These are phyloP conservation scores for Boletus fagicola DNA, from an alignment of 768 basidiomycete genomes.

Conservation along the genomic window DNA sequence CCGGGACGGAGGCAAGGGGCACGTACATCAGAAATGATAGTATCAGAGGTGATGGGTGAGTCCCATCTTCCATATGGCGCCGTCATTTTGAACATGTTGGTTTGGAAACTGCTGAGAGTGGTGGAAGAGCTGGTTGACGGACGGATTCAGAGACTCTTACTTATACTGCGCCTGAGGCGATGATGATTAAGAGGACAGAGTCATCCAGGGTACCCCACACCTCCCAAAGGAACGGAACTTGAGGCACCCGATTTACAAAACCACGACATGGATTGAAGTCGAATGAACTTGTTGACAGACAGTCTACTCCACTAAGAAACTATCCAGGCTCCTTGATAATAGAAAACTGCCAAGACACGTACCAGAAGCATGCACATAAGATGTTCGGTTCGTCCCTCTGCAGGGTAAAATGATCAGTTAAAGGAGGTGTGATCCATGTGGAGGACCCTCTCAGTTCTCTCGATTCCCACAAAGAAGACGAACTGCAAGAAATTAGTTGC, in stretches of 20 bases:
- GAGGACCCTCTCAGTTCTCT: no score
- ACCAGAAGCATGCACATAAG: not conserved
- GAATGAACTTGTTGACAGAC: no score
- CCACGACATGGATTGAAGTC: no score
- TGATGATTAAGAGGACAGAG: not conserved
- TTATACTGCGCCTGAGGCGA: not conserved
- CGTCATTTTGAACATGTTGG: not conserved
- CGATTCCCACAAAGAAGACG: no score
- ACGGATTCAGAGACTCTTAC: not conserved
- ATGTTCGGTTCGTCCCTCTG: not conserved
- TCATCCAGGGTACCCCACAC: no score
- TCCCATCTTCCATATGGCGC: conserved; percentile 62
- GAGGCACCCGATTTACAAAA: not conserved
- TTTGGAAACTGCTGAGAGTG: not conserved
- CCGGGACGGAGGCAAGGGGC: no score
- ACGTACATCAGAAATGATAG: conserved; percentile 43
- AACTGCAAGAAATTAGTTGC: no score
- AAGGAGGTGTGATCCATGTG: no score
- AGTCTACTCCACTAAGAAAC: no score
- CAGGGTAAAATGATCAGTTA: not conserved
- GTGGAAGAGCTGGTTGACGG: not conserved
- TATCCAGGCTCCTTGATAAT: no score
- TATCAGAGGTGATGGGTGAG: conserved; percentile 52
- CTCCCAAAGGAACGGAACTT: not conserved
- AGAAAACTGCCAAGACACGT: not conserved